Percentiles rank a stretch among this genome's conserved stretches.
Conservation (phyloP, 1,284 basidiomycete species). For the Ceratorhiza oryzae-sativae region DNA sequence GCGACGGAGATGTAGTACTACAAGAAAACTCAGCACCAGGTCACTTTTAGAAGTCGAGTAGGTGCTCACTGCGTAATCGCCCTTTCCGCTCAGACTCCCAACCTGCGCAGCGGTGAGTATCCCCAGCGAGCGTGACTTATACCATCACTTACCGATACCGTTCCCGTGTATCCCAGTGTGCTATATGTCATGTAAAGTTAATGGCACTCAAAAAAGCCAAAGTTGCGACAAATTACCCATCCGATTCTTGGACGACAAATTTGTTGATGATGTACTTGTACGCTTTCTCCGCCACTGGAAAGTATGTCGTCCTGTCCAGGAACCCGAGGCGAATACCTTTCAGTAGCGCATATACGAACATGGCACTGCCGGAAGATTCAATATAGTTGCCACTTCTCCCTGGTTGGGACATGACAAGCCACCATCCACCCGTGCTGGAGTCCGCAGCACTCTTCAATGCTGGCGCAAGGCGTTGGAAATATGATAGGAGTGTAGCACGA, state of each 20-base stretch:
- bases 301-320: slow-evolving; percentile 49
- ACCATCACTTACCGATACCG: slow-evolving; percentile 11
- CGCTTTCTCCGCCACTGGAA: slow-evolving; percentile 54
- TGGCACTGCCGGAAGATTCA: slow-evolving; percentile 58
- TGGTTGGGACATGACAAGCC: slow-evolving; percentile 61
- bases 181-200: background rate
- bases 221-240: slow-evolving; percentile 6
- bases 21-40: background rate
- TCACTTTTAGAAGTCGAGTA: background rate
- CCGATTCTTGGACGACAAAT: slow-evolving; percentile 54
- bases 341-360: slow-evolving; percentile 59
- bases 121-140: background rate
- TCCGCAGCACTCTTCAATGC: slow-evolving; percentile 55
- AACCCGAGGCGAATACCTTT: slow-evolving; percentile 57
- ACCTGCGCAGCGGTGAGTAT: slow-evolving; percentile 13
- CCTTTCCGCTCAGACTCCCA: slow-evolving; percentile 33
- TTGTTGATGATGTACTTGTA: slow-evolving; percentile 55
- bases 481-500: slow-evolving; percentile 49
- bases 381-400: slow-evolving; percentile 59
- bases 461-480: slow-evolving; percentile 53
- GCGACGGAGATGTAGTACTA: slow-evolving; percentile 44
- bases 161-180: slow-evolving; percentile 28
- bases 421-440: slow-evolving; percentile 55
- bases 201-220: background rate
- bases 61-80: slow-evolving; percentile 19